These are phyloP conservation scores for Neofusicoccum laricinum DNA, from an alignment of 2,329 filamentous ascomycete genomes.

Conservation along the genomic window DNA sequence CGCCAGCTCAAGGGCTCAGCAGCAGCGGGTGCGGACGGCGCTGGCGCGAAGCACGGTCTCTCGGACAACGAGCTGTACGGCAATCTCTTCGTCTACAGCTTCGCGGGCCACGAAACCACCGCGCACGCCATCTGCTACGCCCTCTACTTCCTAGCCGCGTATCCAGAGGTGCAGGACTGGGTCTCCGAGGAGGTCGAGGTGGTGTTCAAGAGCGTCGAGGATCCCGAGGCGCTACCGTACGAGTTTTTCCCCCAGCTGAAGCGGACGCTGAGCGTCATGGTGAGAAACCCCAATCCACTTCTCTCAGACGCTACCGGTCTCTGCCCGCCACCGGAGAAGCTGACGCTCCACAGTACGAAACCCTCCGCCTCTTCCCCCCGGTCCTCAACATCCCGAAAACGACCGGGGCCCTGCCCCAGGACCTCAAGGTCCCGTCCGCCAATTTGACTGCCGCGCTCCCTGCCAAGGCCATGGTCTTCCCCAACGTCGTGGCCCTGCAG, in stretches of 20 bases:
- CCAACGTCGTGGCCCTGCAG: conserved; percentile 7
- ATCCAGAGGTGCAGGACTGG: conserved; percentile 53
- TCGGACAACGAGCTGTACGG: conserved; percentile 25
- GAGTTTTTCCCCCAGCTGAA: conserved; percentile 43
- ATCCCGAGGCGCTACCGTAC: background rate
- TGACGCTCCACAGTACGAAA: conserved; percentile 21
- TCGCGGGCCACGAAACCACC: conserved; percentile 32
- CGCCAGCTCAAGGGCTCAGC: background rate
- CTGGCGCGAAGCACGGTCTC: conserved; percentile 60
- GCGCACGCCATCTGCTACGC: conserved; percentile 51
- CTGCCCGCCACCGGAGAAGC: too few species aligned
- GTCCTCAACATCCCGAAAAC: conserved; percentile 21
- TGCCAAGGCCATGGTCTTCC: background rate
- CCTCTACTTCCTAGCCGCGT: conserved; percentile 44
- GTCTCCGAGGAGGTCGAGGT: conserved; percentile 48
- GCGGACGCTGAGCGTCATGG: conserved; percentile 49
- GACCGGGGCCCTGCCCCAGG: background rate
- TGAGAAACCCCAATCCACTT: too few species aligned
- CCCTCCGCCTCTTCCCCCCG: conserved; percentile 26
- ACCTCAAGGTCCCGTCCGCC: background rate
- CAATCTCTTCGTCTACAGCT: conserved; percentile 32
- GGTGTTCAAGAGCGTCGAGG: conserved; percentile 22
- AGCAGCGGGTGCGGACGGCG: conserved; percentile 56
- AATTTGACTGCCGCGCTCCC: background rate
- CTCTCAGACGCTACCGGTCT: too few species aligned